Evolutionary conservation across 2,329 filamentous ascomycete genomes (phyloP), one percentile per base, ranked within the genome.

Genomic region (Fusarium anthophilum): DNA sequence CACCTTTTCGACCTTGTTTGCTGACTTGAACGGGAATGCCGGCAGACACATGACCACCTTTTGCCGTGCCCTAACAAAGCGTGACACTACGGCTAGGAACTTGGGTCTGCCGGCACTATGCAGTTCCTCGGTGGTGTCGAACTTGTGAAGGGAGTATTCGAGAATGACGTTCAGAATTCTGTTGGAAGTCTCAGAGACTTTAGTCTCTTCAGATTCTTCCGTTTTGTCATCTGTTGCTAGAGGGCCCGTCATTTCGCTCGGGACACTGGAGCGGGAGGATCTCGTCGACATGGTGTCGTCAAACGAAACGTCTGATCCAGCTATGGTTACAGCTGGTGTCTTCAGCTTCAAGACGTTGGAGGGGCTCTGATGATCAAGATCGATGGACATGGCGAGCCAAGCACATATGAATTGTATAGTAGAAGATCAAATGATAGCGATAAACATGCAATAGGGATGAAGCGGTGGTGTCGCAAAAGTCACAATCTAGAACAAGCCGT

Each of bases 1-100:
- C 6, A 81, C 80, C 24, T 81, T 81, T 58, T 80, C 73, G 12
- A 76, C 71, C 57, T 82, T 84, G 56, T 75, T 80, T 28, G 83
- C 80, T 1, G 78, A 81, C 43, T 81, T 81, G 69, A 81, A 81
- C 2, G 80, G 80, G 50, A 81, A 81, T 7, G 79, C 79, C 0
- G 80, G 80, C 2, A 81, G 72, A 20, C 79, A 79, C 54, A 75
- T 72, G 15, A 63, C 38, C 4, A 65, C 45, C 28, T 50, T 50
- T 50, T 24, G 30, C 26, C 5, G 26, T 14, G 6, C 38, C 26
- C 28, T n/a, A 11, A 15, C 38, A 39, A 37, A 61, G 7, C 15
- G 44, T 24, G 37, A 65, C 6, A 65, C 5, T 2, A 65, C 45
- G 8, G 58, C 14, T 5, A 65, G 24, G 12, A 65, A 65, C 32